Base-by-base conservation (phyloP, 2,329 filamentous ascomycete genomes). In the Lasiodiplodia gonubiensis region DNA sequence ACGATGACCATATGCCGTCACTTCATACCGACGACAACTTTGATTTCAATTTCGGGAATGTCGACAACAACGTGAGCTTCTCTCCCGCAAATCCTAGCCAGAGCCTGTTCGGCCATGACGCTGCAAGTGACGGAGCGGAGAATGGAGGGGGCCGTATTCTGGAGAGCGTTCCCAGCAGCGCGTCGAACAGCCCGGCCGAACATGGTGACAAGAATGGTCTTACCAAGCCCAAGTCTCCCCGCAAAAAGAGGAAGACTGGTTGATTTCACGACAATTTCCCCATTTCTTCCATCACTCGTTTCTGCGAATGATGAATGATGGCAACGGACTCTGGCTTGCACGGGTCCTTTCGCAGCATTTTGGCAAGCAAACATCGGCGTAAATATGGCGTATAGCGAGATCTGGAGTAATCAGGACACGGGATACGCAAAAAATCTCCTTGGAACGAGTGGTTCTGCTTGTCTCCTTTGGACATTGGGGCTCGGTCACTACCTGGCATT, bases 161-260 rank as follows among this genome's bases (percentile, higher is more conserved):
- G 10, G 77, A 78, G 67, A 79, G 77, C 64, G 63, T 79, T 59
- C 75, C 74, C 65, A 77, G 75, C 61, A 74, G 72, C 52, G 75
- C 53, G 35, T 30, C 70, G 3, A 74, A 75, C 6, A 77, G 74
- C 65, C 76, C 76, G 7, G 67, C 27, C 3, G 64, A 57, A 53
- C 49, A 57, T 33, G 64, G 30, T 12, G 53, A 59, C n/a, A 51
- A 27, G 21, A 25, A 27, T 25, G 27, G 18, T 4, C 21, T 25
- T 14, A 30, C 14, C 8, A 46, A 37, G 35, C 64, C 64, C 12
- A 66, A 52, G 33, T 66, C 53, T 25, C 64, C 64, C n/a, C 42
- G 64, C 21, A 66, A 66, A 48, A 66, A 66, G 21, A 59, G 64
- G 16, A 66, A 66, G 64, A 66, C 64, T 12, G 64, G 64, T 25